Base-by-base conservation (phyloP, 2,329 filamentous ascomycete genomes). In the Cordyceps fumosorosea region DNA sequence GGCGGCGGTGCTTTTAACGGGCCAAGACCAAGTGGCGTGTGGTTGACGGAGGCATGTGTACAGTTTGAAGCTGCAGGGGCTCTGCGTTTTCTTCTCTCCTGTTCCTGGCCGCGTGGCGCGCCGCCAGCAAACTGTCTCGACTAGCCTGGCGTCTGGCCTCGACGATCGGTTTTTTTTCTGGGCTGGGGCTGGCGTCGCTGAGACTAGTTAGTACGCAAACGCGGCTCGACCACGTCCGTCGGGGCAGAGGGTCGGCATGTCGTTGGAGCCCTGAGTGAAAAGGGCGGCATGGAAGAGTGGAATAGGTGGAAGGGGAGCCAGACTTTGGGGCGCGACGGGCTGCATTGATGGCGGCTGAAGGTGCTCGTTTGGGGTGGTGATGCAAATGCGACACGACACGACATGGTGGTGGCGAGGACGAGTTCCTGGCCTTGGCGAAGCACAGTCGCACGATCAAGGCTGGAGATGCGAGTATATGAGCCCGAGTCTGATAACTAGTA, bases 121-220 rank as follows among this genome's bases (percentile, higher is more conserved):
- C 45, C 37, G 26, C 32, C 44, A 59, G 47, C 45, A 59, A 59
- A 59, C 56, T 52, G 56, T 44, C 56, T 59, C 22, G 47, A 22
- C 20, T 52, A 59, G 56, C 32, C 44, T 29, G 26, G 26, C 18
- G 50, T 60, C 18, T 34, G 12, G 56, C 48, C 56, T 22, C 26
- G 57, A 53, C 57, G 57, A 60, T 60, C 57, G 48, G 34, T 37
- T 37, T 34, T 32, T 42, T 44, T 44, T 34, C 10, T 32, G 16
- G 44, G 22, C 56, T 51, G 47, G 32, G 57, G 34, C 24, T 40
- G 11, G 37, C 48, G 53, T 60, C 53, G 57, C 53, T 60, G 57
- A 60, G 34, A 37, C 34, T 37, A 37, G 34, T 29, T 60, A 10
- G 18, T n/a, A 8, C 18, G 18, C 18, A 44, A 60, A 53, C 57